Conservation (phyloP, 202 grass and related monocot genomes). For the Cymbopogon flexuosus region DNA sequence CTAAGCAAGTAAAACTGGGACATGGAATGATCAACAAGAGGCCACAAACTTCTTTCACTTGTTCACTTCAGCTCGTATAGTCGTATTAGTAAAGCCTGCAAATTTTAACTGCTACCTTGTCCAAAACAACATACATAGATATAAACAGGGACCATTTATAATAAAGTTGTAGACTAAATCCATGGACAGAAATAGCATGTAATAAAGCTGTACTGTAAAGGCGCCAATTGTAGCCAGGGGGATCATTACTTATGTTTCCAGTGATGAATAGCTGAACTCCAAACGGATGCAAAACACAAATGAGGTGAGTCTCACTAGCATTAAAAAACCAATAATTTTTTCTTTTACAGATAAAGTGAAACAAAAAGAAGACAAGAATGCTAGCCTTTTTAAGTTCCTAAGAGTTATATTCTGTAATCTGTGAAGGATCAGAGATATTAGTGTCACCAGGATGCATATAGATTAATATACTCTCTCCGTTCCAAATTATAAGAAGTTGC, state of each 20-base stretch:
- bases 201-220: neutral
- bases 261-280: neutral
- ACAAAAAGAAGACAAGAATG: neutral
- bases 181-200: too few relatives aligned
- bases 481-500: too few relatives aligned
- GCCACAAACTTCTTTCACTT: too few relatives aligned
- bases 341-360: constrained; percentile 12
- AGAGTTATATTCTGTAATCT: constrained; percentile 5
- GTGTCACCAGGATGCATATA: constrained; percentile 5
- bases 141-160: too few relatives aligned
- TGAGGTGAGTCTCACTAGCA: neutral
- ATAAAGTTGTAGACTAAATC: too few relatives aligned
- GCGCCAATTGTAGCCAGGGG: neutral
- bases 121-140: too few relatives aligned
- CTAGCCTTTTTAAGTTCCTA: constrained; percentile 1
- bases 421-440: neutral
- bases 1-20: too few relatives aligned
- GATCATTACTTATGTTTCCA: neutral
- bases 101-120: too few relatives aligned
- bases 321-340: neutral
- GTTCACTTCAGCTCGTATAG: too few relatives aligned
- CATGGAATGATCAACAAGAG: too few relatives aligned
- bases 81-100: too few relatives aligned
- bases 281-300: neutral
- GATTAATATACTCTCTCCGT: neutral